Evolutionary conservation across 1,284 basidiomycete species (phyloP), one percentile per base, ranked within the genome.

Genomic region (Irpex sp.): DNA sequence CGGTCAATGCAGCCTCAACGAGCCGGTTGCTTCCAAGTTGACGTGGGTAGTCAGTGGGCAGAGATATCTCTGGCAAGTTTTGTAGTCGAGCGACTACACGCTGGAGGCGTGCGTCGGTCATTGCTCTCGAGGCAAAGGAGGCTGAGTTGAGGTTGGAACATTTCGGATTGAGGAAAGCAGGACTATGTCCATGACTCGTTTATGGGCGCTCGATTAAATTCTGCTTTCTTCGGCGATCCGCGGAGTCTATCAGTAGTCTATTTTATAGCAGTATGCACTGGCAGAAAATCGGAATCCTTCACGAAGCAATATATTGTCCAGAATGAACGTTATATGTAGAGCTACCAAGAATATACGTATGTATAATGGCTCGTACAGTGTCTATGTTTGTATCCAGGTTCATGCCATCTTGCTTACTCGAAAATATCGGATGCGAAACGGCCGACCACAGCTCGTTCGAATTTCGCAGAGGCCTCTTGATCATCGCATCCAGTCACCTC

Each of bases 21-120:
- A 91, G 79, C 71, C 86, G 90, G 74, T 87, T 84, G 11, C 85
- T 78, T 13, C 87, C 89, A 11, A 88, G 78, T 13, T 94, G 92
- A 62, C 96, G 81, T 1, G 97, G 97, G 74, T 98, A 99, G 77
- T 99, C 97, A 0, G 96, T 98, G 1, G 97, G 97, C 17, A 99
- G 81, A 3, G 95, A 94, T 66, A 98, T 92, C 33, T 92, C 91
- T 3, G 96, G 97, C 13, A 97, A 77, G 70, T 86, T 89, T 77
- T 90, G 88, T 13, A 93, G 79, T 68, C 88, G 79, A 33, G 80
- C 73, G 13, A 89, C 71, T 31, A 89, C 86, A 67, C 88, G 79
- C 26, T 77, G 73, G 8, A 90, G 75, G n/a, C 74, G 71, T 65
- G 75, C 71, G 46, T 68, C 68, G 35, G 70, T 69, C 81, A 82